These are phyloP conservation scores for Diplodia sapinea DNA, from an alignment of 2,329 filamentous ascomycete genomes.

Conservation along the genomic window DNA sequence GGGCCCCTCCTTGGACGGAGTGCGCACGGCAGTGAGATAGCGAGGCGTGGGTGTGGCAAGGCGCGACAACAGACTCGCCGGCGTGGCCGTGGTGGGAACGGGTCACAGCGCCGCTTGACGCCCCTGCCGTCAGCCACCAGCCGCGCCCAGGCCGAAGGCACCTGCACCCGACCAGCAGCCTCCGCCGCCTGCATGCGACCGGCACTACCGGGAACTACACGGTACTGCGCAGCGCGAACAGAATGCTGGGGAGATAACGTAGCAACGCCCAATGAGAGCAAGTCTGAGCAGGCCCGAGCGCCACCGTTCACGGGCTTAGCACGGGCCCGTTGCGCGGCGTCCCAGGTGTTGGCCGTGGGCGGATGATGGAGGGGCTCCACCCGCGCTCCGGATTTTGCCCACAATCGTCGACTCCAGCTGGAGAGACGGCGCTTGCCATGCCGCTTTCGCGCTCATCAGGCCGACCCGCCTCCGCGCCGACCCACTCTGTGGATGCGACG, in stretches of 20 bases:
- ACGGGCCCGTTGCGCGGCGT: slow-evolving; percentile 6
- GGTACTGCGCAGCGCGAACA: background rate
- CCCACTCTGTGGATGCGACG: slow-evolving; percentile 21
- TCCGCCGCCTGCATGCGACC: slow-evolving; percentile 4
- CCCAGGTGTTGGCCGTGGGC: background rate
- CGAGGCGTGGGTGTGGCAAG: background rate
- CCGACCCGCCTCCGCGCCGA: slow-evolving; percentile 16
- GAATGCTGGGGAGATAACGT: slow-evolving; percentile 14
- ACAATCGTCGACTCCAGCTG: slow-evolving; percentile 10
- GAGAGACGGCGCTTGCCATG: slow-evolving; percentile 20
- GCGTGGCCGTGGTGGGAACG: background rate
- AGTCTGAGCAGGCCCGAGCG: background rate
- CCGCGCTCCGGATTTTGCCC: slow-evolving; percentile 18
- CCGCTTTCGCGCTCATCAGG: slow-evolving; percentile 9
- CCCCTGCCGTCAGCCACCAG: slow-evolving; percentile 4
- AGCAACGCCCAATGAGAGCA: background rate
- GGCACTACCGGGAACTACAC: background rate
- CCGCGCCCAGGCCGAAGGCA: background rate
- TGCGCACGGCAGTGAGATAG: background rate
- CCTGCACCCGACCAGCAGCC: background rate
- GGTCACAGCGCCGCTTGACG: slow-evolving; percentile 9
- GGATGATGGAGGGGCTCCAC: slow-evolving; percentile 21
- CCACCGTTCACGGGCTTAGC: slow-evolving; percentile 15
- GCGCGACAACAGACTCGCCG: slow-evolving; percentile 3
- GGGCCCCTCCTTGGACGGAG: slow-evolving; percentile 3